Conservation (phyloP, 179 eudicot genomes). For the Pouteria campechiana region DNA sequence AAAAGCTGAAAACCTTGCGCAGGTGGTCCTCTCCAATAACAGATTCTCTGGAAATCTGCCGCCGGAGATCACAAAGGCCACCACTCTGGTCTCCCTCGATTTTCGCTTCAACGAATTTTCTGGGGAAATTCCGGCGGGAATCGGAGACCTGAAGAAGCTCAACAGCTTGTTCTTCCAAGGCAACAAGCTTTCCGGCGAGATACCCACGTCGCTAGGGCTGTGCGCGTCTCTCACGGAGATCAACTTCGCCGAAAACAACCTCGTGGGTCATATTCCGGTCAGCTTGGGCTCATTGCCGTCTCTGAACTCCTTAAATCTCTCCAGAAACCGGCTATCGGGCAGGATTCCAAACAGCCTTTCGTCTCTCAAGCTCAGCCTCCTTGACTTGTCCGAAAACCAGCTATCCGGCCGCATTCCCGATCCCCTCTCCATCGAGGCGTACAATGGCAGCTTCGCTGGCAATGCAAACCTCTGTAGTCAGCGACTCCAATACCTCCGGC, state of each 20-base stretch:
- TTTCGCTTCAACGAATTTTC: conserved; percentile 35
- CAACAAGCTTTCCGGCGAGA: conserved; percentile 47
- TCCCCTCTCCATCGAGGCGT: conserved; percentile 38
- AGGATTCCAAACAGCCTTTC: conserved; percentile 49
- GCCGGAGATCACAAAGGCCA: conserved; percentile 34
- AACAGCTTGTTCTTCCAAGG: conserved; percentile 35
- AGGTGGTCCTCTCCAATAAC: conserved; percentile 30
- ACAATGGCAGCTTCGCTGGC: conserved; percentile 58
- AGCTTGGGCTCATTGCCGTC: conserved; percentile 49
- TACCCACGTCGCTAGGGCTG: conserved; percentile 49
- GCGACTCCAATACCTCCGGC: conserved; percentile 23
- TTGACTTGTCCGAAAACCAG: conserved; percentile 63
- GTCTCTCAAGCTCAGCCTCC: conserved; percentile 45
- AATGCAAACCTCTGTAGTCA: conserved; percentile 70
- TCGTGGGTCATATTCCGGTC: conserved; percentile 53
- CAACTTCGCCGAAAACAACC: conserved; percentile 44
- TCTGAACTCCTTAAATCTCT: conserved; percentile 57
- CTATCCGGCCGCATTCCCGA: conserved; percentile 58
- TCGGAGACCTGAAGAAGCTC: conserved; percentile 40
- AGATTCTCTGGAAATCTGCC: conserved; percentile 55
- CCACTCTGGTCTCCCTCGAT: conserved; percentile 28
- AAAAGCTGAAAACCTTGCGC: conserved; percentile 35
- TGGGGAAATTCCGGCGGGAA: conserved; percentile 38
- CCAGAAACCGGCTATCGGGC: conserved; percentile 59
- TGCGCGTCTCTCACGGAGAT: conserved; percentile 50